A percentile compares a stretch with the other conserved stretches of the same genome.
phyloP scores from a whole-genome alignment of 345 rosid genomes.

The Sonneratia caseolaris region DNA sequence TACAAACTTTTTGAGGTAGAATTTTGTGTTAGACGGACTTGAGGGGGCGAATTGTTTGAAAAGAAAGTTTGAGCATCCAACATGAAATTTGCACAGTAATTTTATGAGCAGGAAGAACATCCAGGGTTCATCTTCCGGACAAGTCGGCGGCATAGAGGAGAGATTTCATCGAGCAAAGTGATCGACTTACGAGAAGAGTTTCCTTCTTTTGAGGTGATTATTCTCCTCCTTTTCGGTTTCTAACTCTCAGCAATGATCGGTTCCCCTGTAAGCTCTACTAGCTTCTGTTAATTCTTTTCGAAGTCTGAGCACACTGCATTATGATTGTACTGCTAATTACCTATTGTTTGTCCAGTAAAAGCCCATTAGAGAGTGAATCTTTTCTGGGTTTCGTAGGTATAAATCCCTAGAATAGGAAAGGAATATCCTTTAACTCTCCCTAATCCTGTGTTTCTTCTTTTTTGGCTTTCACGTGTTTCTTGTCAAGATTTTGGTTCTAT shows the following conservation, averaged over 20 bases:
- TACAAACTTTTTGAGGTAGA: not conserved
- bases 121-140: not conserved
- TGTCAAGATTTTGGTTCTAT: not conserved
- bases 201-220: not conserved
- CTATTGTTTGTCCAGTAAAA: not conserved
- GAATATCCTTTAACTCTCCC: too few relatives aligned
- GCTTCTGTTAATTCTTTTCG: not conserved
- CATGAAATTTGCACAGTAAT: not conserved
- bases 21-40: not conserved
- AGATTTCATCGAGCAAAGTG: not conserved
- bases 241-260: not conserved
- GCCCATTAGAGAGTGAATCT: too few relatives aligned
- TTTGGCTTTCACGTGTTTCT: too few relatives aligned
- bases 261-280: not conserved
- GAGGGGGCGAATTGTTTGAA: not conserved
- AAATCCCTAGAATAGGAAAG: too few relatives aligned
- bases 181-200: not conserved
- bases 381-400: not conserved
- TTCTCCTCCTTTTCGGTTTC: not conserved
- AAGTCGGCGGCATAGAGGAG: not conserved
- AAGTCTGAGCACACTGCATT: not conserved
- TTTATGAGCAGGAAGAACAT: not conserved
- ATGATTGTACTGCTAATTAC: not conserved
- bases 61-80: not conserved
- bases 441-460: too few relatives aligned